Evolutionary conservation across 371 early-diverging fungal genomes (phyloP).

Genomic region (Chytridiales sp.): DNA sequence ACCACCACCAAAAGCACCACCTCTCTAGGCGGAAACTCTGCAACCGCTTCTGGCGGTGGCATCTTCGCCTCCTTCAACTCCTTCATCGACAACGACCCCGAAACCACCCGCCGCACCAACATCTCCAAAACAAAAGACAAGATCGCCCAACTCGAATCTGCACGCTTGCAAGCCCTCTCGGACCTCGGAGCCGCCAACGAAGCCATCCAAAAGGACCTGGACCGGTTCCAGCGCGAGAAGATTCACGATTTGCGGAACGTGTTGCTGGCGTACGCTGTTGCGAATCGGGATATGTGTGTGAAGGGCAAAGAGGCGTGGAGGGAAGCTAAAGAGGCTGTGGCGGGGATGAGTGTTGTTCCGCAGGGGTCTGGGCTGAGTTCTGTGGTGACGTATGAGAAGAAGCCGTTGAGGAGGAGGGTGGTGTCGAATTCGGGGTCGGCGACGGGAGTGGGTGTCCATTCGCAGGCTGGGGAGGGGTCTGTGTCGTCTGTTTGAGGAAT

Average conservation of each 20-base stretch:
- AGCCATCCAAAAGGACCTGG: conserved; percentile 82
- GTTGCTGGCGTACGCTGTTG: conserved; percentile 76
- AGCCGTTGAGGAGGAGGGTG: too few species aligned
- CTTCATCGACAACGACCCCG: conserved; percentile 93
- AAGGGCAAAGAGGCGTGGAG: conserved; percentile 57
- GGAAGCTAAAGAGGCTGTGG: conserved; percentile 54
- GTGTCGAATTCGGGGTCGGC: too few species aligned
- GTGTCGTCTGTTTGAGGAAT: too few species aligned
- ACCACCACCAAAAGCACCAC: too few species aligned
- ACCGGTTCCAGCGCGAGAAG: conserved; percentile 90
- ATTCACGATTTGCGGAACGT: conserved; percentile 78
- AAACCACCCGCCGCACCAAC: conserved; percentile 81
- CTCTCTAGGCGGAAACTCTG: too few species aligned
- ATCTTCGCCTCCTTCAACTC: conserved; percentile 53
- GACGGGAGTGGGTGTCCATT: too few species aligned
- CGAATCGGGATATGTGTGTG: conserved; percentile 79
- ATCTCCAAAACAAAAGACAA: conserved; percentile 87
- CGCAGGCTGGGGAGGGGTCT: too few species aligned
- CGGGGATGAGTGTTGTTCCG: conserved; percentile 33
- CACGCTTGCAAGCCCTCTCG: conserved; percentile 63
- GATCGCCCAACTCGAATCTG: conserved; percentile 73
- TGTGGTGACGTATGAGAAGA: too few species aligned
- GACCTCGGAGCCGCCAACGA: conserved; percentile 74
- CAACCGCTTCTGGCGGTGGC: conserved; percentile 17
- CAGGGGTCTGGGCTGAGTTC: too few species aligned